phyloP scores from a whole-genome alignment of 495 filamentous ascomycete species.

The Penicillium diatomitis region DNA sequence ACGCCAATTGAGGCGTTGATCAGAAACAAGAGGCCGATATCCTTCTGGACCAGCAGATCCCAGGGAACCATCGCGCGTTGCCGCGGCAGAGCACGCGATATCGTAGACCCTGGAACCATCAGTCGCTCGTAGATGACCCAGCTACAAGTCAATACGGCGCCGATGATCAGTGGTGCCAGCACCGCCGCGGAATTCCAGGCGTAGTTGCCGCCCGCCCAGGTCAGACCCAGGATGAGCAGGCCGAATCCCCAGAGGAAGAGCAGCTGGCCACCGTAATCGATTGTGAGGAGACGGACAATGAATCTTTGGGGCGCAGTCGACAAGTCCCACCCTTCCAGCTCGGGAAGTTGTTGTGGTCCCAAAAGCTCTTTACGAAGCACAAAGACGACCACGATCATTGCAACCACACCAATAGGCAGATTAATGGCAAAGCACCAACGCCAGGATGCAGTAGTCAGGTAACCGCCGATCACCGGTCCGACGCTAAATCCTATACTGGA shows the following conservation, averaged over 20 bases:
- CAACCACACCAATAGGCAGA: constrained; percentile 19
- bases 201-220: constrained; percentile 51
- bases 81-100: constrained; percentile 34
- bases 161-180: constrained; percentile 42
- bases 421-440: constrained; percentile 50
- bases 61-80: constrained; percentile 51
- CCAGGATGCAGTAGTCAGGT: constrained; percentile 34
- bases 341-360: constrained; percentile 14
- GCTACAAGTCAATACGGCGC: constrained; percentile 31
- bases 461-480: constrained; percentile 46
- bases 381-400: constrained; percentile 20
- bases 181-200: constrained; percentile 43
- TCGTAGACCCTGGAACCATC: constrained; percentile 37
- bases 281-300: constrained; percentile 32
- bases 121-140: constrained; percentile 48
- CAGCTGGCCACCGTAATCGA: constrained; percentile 47
- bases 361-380: constrained; percentile 25
- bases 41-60: constrained; percentile 37
- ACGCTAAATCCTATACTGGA: constrained; percentile 42
- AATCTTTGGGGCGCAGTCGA: constrained; percentile 5
- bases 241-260: constrained; percentile 53
- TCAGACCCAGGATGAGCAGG: constrained; percentile 46
- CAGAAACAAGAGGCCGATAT: constrained; percentile 43
- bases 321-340: constrained; percentile 1
- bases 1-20: constrained; percentile 45